These are phyloP conservation scores for Solanum etuberosum DNA, from an alignment of 257 asterid species.

Conservation along the genomic window DNA sequence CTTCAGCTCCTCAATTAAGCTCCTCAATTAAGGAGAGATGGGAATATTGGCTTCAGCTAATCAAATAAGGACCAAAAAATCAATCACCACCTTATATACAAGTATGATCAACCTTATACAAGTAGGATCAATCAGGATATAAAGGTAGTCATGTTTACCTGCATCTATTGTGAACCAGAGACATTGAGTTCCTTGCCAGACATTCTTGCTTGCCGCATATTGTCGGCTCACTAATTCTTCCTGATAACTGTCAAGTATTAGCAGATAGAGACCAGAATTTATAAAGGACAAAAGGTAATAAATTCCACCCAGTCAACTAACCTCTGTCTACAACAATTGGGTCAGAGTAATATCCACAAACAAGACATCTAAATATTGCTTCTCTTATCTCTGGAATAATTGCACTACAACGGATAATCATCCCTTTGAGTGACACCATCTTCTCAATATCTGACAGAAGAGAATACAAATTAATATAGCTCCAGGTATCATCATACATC, in stretches of 20 bases:
- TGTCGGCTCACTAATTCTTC: constrained; percentile 77
- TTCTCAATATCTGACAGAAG: constrained; percentile 75
- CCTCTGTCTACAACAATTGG: constrained; percentile 92
- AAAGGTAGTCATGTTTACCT: constrained; percentile 33
- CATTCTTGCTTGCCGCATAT: constrained; percentile 82
- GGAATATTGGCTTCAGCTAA: background rate
- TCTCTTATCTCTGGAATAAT: constrained; percentile 95
- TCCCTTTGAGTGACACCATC: constrained; percentile 93
- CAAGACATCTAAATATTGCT: constrained; percentile 91
- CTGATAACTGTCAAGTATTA: constrained; percentile 25
- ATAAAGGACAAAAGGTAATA: background rate
- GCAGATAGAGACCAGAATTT: background rate
- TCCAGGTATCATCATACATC: background rate
- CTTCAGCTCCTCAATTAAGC: background rate
- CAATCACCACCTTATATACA: background rate
- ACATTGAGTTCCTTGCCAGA: constrained; percentile 77
- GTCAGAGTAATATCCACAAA: constrained; percentile 88
- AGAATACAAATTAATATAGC: background rate
- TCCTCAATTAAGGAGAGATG: background rate
- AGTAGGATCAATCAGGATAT: background rate
- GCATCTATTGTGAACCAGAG: constrained; percentile 93
- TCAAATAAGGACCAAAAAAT: background rate
- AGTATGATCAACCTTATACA: background rate
- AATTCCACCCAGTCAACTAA: constrained; percentile 7
- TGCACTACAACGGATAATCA: constrained; percentile 92